Evolutionary conservation across 202 grass and related monocot species (phyloP).

Genomic region (Bolboschoenoplectus hybrid): DNA sequence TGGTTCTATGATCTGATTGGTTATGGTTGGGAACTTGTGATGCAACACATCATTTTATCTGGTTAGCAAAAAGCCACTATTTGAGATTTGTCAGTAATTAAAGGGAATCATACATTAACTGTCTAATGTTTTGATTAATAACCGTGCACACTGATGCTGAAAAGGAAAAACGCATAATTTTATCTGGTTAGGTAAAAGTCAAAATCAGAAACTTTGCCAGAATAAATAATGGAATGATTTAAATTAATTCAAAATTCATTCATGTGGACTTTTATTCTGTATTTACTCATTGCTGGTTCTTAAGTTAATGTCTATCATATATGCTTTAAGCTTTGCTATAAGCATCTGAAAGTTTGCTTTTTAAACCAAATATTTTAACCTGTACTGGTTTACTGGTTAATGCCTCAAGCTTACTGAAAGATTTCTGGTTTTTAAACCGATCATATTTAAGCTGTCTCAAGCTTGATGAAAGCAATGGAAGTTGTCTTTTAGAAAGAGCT

Average conservation of each 20-base stretch:
- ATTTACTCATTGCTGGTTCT: background rate
- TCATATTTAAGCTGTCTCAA: background rate
- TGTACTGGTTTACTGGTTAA: constrained; percentile 9
- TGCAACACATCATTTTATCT: background rate
- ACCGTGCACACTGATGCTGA: background rate
- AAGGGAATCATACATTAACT: background rate
- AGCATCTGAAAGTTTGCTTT: background rate
- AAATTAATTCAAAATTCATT: background rate
- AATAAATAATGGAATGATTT: background rate
- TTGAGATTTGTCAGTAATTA: background rate
- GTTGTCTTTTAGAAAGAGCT: too few species aligned
- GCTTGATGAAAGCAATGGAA: background rate
- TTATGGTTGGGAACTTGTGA: background rate
- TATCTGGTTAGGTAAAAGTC: background rate
- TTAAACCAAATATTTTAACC: background rate
- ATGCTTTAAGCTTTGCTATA: background rate
- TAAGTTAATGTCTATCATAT: background rate
- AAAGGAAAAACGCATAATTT: background rate
- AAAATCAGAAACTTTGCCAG: background rate
- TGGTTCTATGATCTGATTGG: background rate
- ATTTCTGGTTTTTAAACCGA: too few species aligned
- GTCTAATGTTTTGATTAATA: background rate
- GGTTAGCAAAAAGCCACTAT: background rate
- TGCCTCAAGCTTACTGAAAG: background rate
- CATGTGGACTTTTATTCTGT: background rate